Percentiles rank a stretch among this genome's conserved stretches.
These are phyloP conservation scores for Phaeotremella fagi DNA, from an alignment of 768 basidiomycete genomes.

Conservation along the genomic window DNA sequence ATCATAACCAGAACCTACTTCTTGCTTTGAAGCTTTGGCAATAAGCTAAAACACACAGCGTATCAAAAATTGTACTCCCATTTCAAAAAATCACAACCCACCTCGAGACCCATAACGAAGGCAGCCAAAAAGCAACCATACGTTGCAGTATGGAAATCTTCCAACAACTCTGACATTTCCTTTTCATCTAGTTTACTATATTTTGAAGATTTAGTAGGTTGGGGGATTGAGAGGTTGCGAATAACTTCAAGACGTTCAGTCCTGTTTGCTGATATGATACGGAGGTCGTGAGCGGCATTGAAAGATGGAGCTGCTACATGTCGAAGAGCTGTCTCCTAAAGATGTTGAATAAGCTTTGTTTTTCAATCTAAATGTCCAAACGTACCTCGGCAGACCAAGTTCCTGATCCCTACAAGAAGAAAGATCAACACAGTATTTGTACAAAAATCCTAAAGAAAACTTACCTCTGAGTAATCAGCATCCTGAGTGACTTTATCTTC, in stretches of 20 bases:
- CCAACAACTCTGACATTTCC: constrained; percentile 23
- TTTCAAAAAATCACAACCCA: constrained; percentile 24
- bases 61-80: neutral
- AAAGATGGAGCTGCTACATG: constrained; percentile 47
- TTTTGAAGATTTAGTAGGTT: constrained; percentile 16
- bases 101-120: constrained; percentile 46
- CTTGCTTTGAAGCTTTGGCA: constrained; percentile 37
- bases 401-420: constrained; percentile 30
- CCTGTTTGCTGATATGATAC: constrained; percentile 44
- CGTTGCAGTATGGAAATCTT: constrained; percentile 34
- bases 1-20: constrained; percentile 11
- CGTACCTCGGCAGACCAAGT: constrained; percentile 39
- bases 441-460: neutral
- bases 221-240: constrained; percentile 39
- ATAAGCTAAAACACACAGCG: constrained; percentile 28
- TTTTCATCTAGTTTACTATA: constrained; percentile 9
- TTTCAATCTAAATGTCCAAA: neutral
- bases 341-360: neutral
- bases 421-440: neutral
- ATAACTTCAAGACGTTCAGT: constrained; percentile 34
- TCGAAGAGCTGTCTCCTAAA: constrained; percentile 40
- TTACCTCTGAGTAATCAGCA: constrained; percentile 42
- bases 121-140: constrained; percentile 43
- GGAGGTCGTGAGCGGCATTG: constrained; percentile 45
- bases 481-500: constrained; percentile 49